Conservation (phyloP, 2,329 filamentous ascomycete genomes). For the Stachybotrys echinatus region DNA sequence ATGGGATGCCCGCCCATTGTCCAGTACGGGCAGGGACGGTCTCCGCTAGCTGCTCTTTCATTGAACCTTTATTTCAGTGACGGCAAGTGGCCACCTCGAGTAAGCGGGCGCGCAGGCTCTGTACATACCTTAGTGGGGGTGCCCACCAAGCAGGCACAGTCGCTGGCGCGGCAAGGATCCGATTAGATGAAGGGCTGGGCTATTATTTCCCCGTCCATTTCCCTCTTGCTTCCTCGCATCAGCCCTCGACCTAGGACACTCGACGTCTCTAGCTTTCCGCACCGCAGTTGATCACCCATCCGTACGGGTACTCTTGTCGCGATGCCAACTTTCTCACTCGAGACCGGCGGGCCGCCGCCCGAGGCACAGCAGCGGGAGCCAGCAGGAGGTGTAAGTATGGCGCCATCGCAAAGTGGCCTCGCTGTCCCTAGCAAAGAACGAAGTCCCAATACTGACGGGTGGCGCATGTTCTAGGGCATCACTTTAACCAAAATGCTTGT, state of each 20-base stretch:
- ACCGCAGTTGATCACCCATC: background rate
- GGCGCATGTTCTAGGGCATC: constrained; percentile 22
- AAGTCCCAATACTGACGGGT: background rate
- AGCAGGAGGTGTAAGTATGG: background rate
- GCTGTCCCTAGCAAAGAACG: too few relatives aligned
- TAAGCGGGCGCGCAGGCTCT: background rate
- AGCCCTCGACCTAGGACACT: background rate
- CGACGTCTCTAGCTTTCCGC: background rate
- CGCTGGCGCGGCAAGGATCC: background rate
- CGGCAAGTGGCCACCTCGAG: too few relatives aligned
- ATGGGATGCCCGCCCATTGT: too few relatives aligned
- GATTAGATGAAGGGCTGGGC: background rate
- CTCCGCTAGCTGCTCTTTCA: too few relatives aligned
- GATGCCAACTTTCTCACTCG: background rate
- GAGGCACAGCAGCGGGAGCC: background rate
- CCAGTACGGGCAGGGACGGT: too few relatives aligned
- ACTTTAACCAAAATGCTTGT: constrained; percentile 42
- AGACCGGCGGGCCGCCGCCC: background rate
- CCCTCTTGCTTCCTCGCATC: background rate
- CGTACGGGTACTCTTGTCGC: background rate
- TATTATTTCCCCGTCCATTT: too few relatives aligned
- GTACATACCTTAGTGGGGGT: too few relatives aligned
- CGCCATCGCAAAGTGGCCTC: background rate
- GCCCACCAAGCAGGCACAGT: background rate
- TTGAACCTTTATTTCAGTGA: too few relatives aligned